phyloP scores from a whole-genome alignment of 176 grass and related monocot species.

The Zea luxurians region DNA sequence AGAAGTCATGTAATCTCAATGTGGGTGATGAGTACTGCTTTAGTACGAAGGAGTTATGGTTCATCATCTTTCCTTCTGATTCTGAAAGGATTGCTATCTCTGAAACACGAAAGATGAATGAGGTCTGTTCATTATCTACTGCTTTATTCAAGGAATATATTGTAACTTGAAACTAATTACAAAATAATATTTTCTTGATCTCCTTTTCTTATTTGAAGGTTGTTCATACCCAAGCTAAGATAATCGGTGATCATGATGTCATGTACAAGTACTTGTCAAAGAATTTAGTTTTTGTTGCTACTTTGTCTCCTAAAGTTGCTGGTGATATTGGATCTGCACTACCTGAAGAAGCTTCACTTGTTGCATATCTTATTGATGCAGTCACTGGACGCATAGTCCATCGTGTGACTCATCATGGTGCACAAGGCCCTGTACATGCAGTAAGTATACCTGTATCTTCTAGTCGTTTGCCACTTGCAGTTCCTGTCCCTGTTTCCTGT shows the following conservation, averaged over 20 bases:
- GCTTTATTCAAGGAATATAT: conserved; percentile 27
- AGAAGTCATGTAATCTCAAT: conserved; percentile 48
- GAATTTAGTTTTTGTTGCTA: conserved; percentile 95
- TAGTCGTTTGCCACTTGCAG: conserved; percentile 1
- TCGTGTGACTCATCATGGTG: conserved; percentile 87
- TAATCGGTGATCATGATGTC: conserved; percentile 79
- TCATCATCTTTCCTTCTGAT: conserved; percentile 81
- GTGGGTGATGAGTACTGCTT: conserved; percentile 69
- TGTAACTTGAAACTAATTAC: conserved; percentile 16
- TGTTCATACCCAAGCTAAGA: conserved; percentile 93
- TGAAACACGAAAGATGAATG: conserved; percentile 78
- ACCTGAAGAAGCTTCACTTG: conserved; percentile 84
- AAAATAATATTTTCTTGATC: neutral
- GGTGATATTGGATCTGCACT: conserved; percentile 77
- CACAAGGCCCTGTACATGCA: conserved; percentile 88
- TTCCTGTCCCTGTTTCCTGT: neutral
- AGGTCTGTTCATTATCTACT: conserved; percentile 52
- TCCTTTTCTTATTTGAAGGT: conserved; percentile 48
- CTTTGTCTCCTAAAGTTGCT: conserved; percentile 82
- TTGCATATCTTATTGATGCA: conserved; percentile 89
- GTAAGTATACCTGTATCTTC: conserved; percentile 54
- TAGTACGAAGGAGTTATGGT: conserved; percentile 79
- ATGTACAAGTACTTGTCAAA: conserved; percentile 98
- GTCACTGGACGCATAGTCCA: conserved; percentile 93
- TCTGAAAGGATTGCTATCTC: conserved; percentile 71